Evolutionary conservation across 352 stramenopile genomes (phyloP).

Genomic region (Globisporangium orthogonon): DNA sequence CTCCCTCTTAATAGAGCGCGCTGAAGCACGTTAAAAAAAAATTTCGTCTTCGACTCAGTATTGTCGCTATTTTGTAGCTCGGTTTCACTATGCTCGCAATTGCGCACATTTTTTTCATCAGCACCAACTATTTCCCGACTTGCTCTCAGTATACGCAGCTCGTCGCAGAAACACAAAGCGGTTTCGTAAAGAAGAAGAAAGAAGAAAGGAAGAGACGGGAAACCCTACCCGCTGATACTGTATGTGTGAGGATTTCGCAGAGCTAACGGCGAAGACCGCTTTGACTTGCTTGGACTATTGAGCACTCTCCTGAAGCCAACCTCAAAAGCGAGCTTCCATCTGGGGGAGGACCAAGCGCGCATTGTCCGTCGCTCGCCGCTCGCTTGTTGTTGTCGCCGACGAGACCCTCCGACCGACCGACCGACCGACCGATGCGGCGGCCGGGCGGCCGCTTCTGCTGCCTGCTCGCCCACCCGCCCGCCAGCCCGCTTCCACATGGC

Average conservation of each 20-base stretch:
- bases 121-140: too few species aligned
- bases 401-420: too few species aligned
- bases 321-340: background rate
- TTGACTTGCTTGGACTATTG: too few species aligned
- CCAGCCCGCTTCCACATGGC: conserved; percentile 2
- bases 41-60: background rate
- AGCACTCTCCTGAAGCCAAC: conserved; percentile 10
- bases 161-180: too few species aligned
- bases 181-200: too few species aligned
- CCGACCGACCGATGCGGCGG: background rate
- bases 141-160: too few species aligned
- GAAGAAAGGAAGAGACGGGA: too few species aligned
- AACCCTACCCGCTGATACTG: background rate
- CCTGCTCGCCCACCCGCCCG: too few species aligned
- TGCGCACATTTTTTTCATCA: background rate
- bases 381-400: too few species aligned
- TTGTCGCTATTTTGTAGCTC: background rate
- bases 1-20: background rate
- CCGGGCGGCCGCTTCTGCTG: too few species aligned
- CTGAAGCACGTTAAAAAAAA: too few species aligned
- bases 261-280: background rate
- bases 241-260: background rate
- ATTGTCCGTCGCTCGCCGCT: background rate
- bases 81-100: background rate
- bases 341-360: conserved; percentile 8